Evolutionary conservation across 805 yeast species (phyloP).

Genomic region (Wickerhamomyces strasburgensis): DNA sequence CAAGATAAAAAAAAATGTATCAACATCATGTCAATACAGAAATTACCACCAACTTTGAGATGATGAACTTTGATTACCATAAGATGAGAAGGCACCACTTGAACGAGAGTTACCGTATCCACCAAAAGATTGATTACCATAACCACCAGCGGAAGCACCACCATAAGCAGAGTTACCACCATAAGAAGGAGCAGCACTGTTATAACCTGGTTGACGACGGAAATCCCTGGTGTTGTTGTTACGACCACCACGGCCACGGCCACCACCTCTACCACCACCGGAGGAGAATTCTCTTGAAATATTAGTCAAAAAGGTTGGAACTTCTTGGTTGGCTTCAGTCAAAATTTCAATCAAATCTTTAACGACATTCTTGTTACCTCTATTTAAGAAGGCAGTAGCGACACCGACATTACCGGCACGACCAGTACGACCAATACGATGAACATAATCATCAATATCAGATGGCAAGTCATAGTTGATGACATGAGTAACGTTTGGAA

Average conservation of each 20-base stretch:
- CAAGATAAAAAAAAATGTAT: slow-evolving; percentile 7
- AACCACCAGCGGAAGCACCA: slow-evolving; percentile 15
- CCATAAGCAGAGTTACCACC: slow-evolving; percentile 7
- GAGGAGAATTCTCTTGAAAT: slow-evolving; percentile 71
- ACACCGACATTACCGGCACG: slow-evolving; percentile 99
- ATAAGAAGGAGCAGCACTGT: slow-evolving; percentile 9
- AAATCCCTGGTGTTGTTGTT: slow-evolving; percentile 43
- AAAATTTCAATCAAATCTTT: slow-evolving; percentile 84
- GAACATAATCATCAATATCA: slow-evolving; percentile 97
- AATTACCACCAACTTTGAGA: slow-evolving; percentile 7
- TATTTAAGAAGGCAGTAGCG: slow-evolving; percentile 97
- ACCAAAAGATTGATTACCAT: slow-evolving; percentile 9
- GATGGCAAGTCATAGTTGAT: slow-evolving; percentile 95
- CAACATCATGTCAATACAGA: slow-evolving; percentile 5
- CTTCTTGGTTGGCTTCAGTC: slow-evolving; percentile 95
- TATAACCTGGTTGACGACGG: slow-evolving; percentile 35
- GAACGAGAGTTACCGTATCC: slow-evolving; percentile 14
- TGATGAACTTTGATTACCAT: slow-evolving; percentile 8
- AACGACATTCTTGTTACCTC: slow-evolving; percentile 85
- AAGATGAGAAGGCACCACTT: slow-evolving; percentile 18
- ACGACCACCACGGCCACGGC: slow-evolving; percentile 42
- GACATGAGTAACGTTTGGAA: slow-evolving; percentile 97
- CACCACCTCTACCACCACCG: slow-evolving; percentile 49
- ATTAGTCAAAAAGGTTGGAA: slow-evolving; percentile 81
- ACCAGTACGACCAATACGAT: slow-evolving; percentile 99